These are phyloP conservation scores for Vicia villosa DNA, from an alignment of 306 rosid genomes.

Conservation along the genomic window DNA sequence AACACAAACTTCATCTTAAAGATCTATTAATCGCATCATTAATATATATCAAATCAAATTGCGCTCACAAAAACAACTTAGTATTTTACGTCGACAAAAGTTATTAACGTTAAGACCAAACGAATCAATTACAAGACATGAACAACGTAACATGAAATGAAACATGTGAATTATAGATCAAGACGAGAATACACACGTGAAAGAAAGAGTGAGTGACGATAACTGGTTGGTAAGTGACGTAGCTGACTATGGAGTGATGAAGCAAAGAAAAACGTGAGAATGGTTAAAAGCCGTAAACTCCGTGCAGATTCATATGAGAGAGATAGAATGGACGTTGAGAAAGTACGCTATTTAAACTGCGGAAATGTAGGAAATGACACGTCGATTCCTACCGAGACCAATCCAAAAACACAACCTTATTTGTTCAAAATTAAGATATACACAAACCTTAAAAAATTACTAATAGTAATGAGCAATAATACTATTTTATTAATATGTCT, in stretches of 20 bases:
- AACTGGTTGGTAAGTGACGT: neutral
- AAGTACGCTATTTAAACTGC: neutral
- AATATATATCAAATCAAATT: too few species aligned
- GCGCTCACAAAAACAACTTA: too few species aligned
- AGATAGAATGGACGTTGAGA: neutral
- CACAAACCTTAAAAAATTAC: too few species aligned
- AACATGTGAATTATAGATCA: neutral
- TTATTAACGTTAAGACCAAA: too few species aligned
- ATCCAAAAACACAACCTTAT: too few species aligned
- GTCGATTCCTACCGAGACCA: neutral
- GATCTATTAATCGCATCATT: too few species aligned
- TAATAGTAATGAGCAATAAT: too few species aligned
- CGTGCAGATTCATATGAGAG: neutral
- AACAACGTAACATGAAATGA: neutral
- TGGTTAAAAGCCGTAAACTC: neutral
- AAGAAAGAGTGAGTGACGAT: neutral
- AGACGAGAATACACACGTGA: neutral
- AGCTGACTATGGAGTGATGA: neutral
- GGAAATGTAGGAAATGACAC: neutral
- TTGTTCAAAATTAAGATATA: too few species aligned
- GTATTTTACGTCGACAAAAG: too few species aligned
- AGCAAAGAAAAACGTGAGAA: neutral
- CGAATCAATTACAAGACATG: neutral
- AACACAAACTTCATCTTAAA: slow-evolving; percentile 17
- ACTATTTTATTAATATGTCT: too few species aligned